Conservation (phyloP, 139 green algal species). For the Micromonas pusilla region DNA sequence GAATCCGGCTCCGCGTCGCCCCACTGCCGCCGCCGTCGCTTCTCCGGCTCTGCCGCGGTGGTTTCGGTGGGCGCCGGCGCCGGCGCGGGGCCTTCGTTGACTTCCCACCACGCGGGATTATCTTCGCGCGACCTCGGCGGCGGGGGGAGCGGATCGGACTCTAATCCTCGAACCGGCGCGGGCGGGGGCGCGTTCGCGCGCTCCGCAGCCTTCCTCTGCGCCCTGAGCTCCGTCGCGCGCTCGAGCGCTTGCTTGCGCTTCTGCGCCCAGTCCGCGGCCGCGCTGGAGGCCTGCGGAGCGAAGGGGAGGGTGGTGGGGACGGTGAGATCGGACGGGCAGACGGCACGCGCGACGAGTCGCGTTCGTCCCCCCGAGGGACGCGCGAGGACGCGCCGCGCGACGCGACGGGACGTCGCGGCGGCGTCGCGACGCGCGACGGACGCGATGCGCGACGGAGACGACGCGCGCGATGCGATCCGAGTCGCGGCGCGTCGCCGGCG, state of each 20-base stretch:
- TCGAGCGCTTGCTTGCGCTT: background rate
- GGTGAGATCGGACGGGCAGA: too few species aligned
- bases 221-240: background rate
- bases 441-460: background rate
- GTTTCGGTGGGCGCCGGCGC: background rate
- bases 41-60: background rate
- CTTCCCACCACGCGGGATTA: background rate
- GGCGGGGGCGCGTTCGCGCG: background rate
- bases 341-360: too few species aligned
- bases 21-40: background rate
- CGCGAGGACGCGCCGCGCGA: too few species aligned
- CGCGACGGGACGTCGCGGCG: background rate
- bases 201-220: background rate
- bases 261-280: background rate
- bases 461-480: background rate
- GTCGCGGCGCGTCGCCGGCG: too few species aligned
- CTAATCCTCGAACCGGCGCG: background rate
- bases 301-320: background rate
- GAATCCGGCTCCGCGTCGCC: background rate
- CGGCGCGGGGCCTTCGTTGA: background rate
- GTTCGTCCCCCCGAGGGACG: too few species aligned
- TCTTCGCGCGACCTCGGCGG: background rate
- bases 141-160: background rate
- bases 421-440: background rate
- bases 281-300: slow-evolving; percentile 1